phyloP scores from a whole-genome alignment of 495 filamentous ascomycete genomes.

The Cladorrhinum samala region DNA sequence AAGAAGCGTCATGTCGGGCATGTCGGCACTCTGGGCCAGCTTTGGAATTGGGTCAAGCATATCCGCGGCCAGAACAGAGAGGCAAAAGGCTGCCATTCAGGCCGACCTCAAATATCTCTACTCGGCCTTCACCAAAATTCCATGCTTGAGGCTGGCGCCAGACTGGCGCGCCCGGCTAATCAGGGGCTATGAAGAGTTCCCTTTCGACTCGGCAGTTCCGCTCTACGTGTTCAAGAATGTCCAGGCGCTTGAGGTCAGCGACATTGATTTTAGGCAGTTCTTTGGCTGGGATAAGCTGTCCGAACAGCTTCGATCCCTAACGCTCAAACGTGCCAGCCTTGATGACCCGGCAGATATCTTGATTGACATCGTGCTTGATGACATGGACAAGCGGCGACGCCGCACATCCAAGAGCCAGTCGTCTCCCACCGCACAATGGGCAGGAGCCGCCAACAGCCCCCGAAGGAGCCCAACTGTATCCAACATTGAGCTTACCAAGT shows the following conservation, averaged over 20 bases:
- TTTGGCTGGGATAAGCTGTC: conserved; percentile 59
- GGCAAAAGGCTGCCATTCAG: conserved; percentile 75
- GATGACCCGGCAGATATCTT: conserved; percentile 88
- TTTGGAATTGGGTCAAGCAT: conserved; percentile 73
- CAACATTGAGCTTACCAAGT: conserved; percentile 50
- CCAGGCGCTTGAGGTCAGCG: conserved; percentile 84
- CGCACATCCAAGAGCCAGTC: conserved; percentile 78
- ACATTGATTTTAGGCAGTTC: conserved; percentile 93
- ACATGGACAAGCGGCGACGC: conserved; percentile 84
- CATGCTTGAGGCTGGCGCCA: conserved; percentile 78
- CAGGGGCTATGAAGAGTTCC: conserved; percentile 92
- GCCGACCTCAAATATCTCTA: conserved; percentile 92
- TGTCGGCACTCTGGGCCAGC: conserved; percentile 86
- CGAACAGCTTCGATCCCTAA: conserved; percentile 38
- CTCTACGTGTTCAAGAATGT: conserved; percentile 94
- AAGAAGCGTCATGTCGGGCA: conserved; percentile 92
- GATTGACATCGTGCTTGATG: conserved; percentile 88
- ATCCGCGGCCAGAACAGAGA: conserved; percentile 71
- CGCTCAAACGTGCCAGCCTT: conserved; percentile 78
- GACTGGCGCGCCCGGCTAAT: conserved; percentile 87
- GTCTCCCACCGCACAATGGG: conserved; percentile 65
- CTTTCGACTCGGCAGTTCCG: conserved; percentile 96
- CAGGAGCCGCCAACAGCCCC: conserved; percentile 51
- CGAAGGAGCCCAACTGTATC: conserved; percentile 49
- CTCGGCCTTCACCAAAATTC: conserved; percentile 97